Conservation (phyloP, 805 yeast genomes). For the Myxozyma melibiosi region DNA sequence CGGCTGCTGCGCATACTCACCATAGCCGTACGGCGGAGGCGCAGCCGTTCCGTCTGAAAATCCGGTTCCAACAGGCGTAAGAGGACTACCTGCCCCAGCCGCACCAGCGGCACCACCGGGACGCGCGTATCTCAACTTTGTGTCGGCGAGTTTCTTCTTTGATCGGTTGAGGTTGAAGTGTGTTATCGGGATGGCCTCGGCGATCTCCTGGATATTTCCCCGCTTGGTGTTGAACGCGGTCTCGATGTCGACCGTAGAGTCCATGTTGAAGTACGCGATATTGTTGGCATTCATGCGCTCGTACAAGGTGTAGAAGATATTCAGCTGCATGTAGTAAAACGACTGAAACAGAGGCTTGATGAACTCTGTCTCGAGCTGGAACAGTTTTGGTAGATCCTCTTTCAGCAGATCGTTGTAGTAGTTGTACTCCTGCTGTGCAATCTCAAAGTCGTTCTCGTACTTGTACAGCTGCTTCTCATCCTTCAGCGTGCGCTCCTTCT, state of each 20-base stretch:
- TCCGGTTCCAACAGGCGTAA: not conserved
- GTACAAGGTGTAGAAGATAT: constrained; percentile 90
- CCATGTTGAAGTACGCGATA: constrained; percentile 91
- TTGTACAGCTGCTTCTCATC: constrained; percentile 89
- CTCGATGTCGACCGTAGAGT: constrained; percentile 64
- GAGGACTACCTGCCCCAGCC: constrained; percentile 11
- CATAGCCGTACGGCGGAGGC: constrained; percentile 41
- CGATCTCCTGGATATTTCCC: constrained; percentile 86
- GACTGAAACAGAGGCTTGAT: constrained; percentile 92
- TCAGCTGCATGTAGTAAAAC: constrained; percentile 95
- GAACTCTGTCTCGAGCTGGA: constrained; percentile 86
- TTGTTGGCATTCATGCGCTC: constrained; percentile 93
- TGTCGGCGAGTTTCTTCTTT: constrained; percentile 20
- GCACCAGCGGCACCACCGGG: constrained; percentile 32
- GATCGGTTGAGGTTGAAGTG: constrained; percentile 59
- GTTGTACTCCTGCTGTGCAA: constrained; percentile 94
- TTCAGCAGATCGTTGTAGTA: constrained; percentile 95
- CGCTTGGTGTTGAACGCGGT: constrained; percentile 79
- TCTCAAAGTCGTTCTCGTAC: constrained; percentile 84
- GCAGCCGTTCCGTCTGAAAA: constrained; percentile 28
- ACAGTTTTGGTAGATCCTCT: constrained; percentile 83
- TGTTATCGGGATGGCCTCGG: constrained; percentile 87
- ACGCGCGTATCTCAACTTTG: constrained; percentile 35
- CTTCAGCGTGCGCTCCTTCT: constrained; percentile 80
- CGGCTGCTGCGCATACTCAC: constrained; percentile 14